Conservation (phyloP, 2,329 filamentous ascomycete genomes). For the Ceratocystiopsis minuta region DNA sequence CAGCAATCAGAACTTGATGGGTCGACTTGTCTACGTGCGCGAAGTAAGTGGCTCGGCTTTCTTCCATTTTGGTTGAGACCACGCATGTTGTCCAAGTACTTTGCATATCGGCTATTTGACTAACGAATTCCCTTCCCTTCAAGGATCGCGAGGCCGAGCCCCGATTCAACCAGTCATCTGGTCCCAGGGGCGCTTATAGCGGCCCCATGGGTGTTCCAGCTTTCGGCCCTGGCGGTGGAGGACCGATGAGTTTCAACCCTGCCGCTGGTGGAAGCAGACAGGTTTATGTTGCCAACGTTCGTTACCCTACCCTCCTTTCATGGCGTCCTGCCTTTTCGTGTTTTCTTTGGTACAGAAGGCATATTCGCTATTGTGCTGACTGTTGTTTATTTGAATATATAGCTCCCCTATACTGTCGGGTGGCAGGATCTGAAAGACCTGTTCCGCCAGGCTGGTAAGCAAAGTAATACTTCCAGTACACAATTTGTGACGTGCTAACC, state of each 20-base stretch:
- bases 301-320: conserved; percentile 28
- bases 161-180: conserved; percentile 68
- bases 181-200: conserved; percentile 44
- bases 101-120: too few species aligned
- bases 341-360: too few species aligned
- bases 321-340: too few species aligned
- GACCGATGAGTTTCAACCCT: conserved; percentile 37
- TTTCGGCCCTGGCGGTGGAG: conserved; percentile 6
- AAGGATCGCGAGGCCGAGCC: conserved; percentile 97
- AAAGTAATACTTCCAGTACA: not conserved
- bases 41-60: conserved; percentile 49
- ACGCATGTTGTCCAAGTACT: too few species aligned
- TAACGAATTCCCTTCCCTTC: not conserved
- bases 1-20: conserved; percentile 98
- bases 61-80: not conserved
- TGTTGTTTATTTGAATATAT: conserved; percentile 7
- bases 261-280: conserved; percentile 54
- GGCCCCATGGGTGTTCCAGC: conserved; percentile 15
- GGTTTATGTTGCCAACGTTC: conserved; percentile 95
- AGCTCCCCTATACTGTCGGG: conserved; percentile 94
- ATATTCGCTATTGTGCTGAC: not conserved
- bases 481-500: not conserved
- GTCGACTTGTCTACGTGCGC: conserved; percentile 92
- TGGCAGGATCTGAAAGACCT: conserved; percentile 99
- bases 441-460: conserved; percentile 90